Evolutionary conservation across 495 filamentous ascomycete species (phyloP).

Genomic region (Trichoderma asperelloides): DNA sequence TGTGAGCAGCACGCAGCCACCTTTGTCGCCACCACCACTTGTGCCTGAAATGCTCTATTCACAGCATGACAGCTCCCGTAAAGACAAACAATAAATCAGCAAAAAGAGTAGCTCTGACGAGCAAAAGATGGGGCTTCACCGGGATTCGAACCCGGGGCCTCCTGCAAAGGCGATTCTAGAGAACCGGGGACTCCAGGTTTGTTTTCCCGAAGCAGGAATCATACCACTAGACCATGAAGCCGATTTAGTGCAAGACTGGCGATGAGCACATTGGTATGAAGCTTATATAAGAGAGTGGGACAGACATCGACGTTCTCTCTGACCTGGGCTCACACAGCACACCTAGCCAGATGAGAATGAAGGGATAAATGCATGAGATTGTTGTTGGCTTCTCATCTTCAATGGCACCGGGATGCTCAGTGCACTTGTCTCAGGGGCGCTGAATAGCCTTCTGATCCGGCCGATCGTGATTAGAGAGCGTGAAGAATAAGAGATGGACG

Average conservation of each 20-base stretch:
- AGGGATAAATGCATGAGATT: no score
- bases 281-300: neutral
- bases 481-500: no score
- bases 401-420: no score
- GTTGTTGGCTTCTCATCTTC: no score
- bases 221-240: slow-evolving; percentile 15
- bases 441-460: no score
- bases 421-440: no score
- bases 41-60: neutral
- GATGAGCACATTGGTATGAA: neutral
- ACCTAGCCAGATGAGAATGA: no score
- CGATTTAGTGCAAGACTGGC: neutral
- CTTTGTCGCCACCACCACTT: neutral
- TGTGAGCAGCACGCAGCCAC: neutral
- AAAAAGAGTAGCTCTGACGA: neutral
- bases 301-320: neutral
- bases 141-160: slow-evolving; percentile 16
- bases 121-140: slow-evolving; percentile 10
- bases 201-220: slow-evolving; percentile 13
- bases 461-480: no score
- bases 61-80: neutral
- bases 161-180: slow-evolving; percentile 10
- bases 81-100: no score
- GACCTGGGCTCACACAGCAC: no score
- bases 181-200: slow-evolving; percentile 10